phyloP scores from a whole-genome alignment of 2,329 filamentous ascomycete species.

The Penicillium polonicum region DNA sequence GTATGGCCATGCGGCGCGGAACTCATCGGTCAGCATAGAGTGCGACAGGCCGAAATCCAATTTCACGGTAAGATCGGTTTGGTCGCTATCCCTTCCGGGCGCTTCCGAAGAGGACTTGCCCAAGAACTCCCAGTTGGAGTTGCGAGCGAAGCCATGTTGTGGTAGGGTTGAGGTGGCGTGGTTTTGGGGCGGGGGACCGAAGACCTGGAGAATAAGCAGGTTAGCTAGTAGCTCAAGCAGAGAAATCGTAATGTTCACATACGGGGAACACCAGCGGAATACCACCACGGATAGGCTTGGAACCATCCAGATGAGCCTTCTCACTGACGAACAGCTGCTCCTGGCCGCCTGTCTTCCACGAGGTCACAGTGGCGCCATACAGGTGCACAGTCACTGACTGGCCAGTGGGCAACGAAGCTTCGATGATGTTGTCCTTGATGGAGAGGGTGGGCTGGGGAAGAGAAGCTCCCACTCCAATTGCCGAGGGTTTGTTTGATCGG shows the following conservation, averaged over 20 bases:
- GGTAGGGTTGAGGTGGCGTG: conserved; percentile 75
- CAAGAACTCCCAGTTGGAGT: conserved; percentile 87
- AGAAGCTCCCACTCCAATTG: conserved; percentile 71
- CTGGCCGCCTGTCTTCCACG: conserved; percentile 78
- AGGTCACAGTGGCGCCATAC: conserved; percentile 88
- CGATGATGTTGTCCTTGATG: conserved; percentile 70
- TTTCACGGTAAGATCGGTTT: conserved; percentile 71
- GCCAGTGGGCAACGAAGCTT: conserved; percentile 78
- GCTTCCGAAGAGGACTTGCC: conserved; percentile 47
- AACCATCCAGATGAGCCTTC: conserved; percentile 76
- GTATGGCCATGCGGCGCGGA: conserved; percentile 74
- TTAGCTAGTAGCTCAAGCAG: conserved; percentile 13
- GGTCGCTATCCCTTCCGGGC: conserved; percentile 30
- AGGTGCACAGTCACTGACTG: conserved; percentile 83
- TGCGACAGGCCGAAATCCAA: conserved; percentile 90
- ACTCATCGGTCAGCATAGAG: conserved; percentile 66
- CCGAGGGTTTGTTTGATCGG: conserved; percentile 77
- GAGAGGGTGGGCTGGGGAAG: conserved; percentile 75
- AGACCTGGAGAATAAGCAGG: conserved; percentile 56
- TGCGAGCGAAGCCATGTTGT: conserved; percentile 94
- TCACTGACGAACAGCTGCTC: conserved; percentile 89
- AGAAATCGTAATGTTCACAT: conserved; percentile 36
- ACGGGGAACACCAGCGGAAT: conserved; percentile 93
- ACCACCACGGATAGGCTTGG: conserved; percentile 84
- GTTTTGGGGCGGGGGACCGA: conserved; percentile 76